These are phyloP conservation scores for Malassezia japonica DNA, from an alignment of 1,284 basidiomycete genomes.

Conservation along the genomic window DNA sequence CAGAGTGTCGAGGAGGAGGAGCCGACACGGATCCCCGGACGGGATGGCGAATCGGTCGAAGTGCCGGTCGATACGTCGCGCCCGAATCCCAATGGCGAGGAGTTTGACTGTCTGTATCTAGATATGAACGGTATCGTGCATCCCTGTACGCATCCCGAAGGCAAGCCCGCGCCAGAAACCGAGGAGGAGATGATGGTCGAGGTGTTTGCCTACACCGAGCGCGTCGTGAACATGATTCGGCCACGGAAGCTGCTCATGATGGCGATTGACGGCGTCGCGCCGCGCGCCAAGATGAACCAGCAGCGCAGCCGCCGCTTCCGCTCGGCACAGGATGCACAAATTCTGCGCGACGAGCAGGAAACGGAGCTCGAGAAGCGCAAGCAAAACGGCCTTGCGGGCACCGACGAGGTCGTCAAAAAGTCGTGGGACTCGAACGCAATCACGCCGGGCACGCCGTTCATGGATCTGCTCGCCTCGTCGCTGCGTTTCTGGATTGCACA, in stretches of 20 bases:
- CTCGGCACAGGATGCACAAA: slow-evolving; percentile 83
- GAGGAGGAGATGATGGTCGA: slow-evolving; percentile 99
- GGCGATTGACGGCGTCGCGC: slow-evolving; percentile 97
- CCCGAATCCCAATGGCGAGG: slow-evolving; percentile 88
- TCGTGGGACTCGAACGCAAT: slow-evolving; percentile 98
- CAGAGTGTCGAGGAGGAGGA: slow-evolving; percentile 45
- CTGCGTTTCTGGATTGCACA: slow-evolving; percentile 92
- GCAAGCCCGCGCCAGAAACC: slow-evolving; percentile 78
- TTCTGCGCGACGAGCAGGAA: slow-evolving; percentile 76
- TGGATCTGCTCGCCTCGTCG: slow-evolving; percentile 79
- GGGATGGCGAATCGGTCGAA: slow-evolving; percentile 59
- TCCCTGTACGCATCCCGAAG: slow-evolving; percentile 96
- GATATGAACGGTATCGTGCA: slow-evolving; percentile 60
- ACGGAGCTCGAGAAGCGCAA: slow-evolving; percentile 77
- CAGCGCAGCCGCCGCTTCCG: slow-evolving; percentile 92
- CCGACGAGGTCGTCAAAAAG: slow-evolving; percentile 71
- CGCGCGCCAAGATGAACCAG: slow-evolving; percentile 98
- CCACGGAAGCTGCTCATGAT: slow-evolving; percentile 92
- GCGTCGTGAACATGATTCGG: slow-evolving; percentile 92
- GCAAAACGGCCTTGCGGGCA: slow-evolving; percentile 74
- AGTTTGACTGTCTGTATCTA: slow-evolving; percentile 92
- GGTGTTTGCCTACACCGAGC: slow-evolving; percentile 90
- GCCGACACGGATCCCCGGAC: slow-evolving; percentile 29
- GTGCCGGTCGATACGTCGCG: slow-evolving; percentile 72
- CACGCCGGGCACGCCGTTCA: slow-evolving; percentile 95